Evolutionary conservation across 2,329 filamentous ascomycete species (phyloP).

Genomic region (Penicillium sp.): DNA sequence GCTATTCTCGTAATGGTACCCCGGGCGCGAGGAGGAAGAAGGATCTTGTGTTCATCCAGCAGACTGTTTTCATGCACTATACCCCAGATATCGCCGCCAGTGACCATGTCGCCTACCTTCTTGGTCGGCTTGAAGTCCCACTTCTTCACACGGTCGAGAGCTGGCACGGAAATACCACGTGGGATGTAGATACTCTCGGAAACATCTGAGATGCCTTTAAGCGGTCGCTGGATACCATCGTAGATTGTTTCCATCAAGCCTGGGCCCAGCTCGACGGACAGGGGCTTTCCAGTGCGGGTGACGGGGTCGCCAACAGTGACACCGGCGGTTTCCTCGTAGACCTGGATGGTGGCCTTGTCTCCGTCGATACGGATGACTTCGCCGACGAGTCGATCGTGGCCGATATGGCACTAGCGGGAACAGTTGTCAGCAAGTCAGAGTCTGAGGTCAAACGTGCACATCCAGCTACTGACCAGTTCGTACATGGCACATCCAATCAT

Average conservation of each 20-base stretch:
- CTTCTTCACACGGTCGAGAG: slow-evolving; percentile 85
- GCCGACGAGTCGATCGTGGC: slow-evolving; percentile 85
- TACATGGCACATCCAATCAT: slow-evolving; percentile 99
- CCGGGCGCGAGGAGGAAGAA: slow-evolving; percentile 82
- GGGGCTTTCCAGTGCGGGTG: slow-evolving; percentile 81
- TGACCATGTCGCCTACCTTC: slow-evolving; percentile 96
- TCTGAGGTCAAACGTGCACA: slow-evolving; percentile 7
- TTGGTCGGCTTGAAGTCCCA: slow-evolving; percentile 88
- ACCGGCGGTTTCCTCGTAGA: slow-evolving; percentile 98
- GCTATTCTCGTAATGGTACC: slow-evolving; percentile 91
- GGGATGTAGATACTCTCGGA: slow-evolving; percentile 95
- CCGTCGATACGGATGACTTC: slow-evolving; percentile 97
- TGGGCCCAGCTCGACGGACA: slow-evolving; percentile 95
- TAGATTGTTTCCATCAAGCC: slow-evolving; percentile 99
- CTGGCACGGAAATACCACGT: slow-evolving; percentile 81
- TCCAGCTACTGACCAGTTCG: slow-evolving; percentile 69
- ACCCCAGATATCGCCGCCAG: slow-evolving; percentile 94
- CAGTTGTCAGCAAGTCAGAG: background rate
- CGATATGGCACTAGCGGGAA: slow-evolving; percentile 70
- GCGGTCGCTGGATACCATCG: slow-evolving; percentile 95
- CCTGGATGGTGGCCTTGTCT: slow-evolving; percentile 95
- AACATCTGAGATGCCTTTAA: slow-evolving; percentile 73
- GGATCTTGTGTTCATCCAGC: slow-evolving; percentile 86
- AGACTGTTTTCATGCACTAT: slow-evolving; percentile 95
- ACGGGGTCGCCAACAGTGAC: slow-evolving; percentile 96